Evolutionary conservation across 2,329 filamentous ascomycete genomes (phyloP).

Genomic region (Monilinia vaccinii-corymbosi): DNA sequence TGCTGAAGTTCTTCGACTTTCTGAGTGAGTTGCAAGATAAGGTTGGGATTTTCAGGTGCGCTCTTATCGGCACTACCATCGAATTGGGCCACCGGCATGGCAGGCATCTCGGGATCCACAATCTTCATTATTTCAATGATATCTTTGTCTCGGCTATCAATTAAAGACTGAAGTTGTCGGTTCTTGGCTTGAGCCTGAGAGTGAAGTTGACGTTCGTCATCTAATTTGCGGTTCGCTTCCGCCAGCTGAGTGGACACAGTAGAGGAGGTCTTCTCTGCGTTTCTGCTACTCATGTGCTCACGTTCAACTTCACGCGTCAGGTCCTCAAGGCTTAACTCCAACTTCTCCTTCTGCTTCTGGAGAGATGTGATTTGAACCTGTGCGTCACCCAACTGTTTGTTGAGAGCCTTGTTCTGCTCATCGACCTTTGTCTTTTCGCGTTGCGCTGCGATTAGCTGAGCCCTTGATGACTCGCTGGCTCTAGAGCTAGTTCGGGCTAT

Average conservation of each 20-base stretch:
- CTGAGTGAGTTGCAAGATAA: slow-evolving; percentile 74
- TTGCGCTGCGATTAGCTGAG: slow-evolving; percentile 66
- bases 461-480: slow-evolving; percentile 73
- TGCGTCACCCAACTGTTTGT: slow-evolving; percentile 76
- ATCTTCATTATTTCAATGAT: slow-evolving; percentile 76
- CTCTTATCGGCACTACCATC: slow-evolving; percentile 49
- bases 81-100: slow-evolving; percentile 41
- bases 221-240: slow-evolving; percentile 80
- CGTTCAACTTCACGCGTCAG: slow-evolving; percentile 84
- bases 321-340: slow-evolving; percentile 81
- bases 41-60: slow-evolving; percentile 42
- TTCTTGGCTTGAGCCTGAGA: slow-evolving; percentile 79
- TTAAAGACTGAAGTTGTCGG: slow-evolving; percentile 65
- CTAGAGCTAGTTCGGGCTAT: slow-evolving; percentile 84
- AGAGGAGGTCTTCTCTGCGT: slow-evolving; percentile 81
- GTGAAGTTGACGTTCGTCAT: slow-evolving; percentile 80
- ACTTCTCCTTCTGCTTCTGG: slow-evolving; percentile 91
- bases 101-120: slow-evolving; percentile 60
- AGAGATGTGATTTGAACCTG: slow-evolving; percentile 75
- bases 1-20: slow-evolving; percentile 85
- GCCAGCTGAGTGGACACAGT: slow-evolving; percentile 73
- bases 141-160: slow-evolving; percentile 75
- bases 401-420: slow-evolving; percentile 70
- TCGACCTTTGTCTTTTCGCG: slow-evolving; percentile 76
- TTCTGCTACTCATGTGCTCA: slow-evolving; percentile 82